phyloP scores from a whole-genome alignment of 2,329 filamentous ascomycete genomes.

The Penicillium sp. region DNA sequence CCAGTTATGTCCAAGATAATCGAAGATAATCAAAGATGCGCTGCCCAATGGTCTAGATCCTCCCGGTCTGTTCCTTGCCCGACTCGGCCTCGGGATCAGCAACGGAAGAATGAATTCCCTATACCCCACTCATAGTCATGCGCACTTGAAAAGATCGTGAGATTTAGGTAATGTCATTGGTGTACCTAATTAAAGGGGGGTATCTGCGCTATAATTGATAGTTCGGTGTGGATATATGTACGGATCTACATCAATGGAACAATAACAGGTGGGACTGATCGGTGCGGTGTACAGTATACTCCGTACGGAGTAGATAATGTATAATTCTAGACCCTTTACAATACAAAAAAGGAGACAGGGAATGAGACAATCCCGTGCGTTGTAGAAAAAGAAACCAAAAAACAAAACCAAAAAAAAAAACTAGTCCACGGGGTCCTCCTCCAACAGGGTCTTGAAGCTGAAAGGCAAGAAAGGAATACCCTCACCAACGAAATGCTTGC shows the following conservation, averaged over 20 bases:
- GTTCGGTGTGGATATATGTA: background rate
- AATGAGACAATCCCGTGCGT: background rate
- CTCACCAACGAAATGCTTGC: slow-evolving; percentile 92
- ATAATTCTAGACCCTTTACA: slow-evolving; percentile 12
- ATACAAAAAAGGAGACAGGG: slow-evolving; percentile 5
- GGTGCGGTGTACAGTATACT: background rate
- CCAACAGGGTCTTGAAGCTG: slow-evolving; percentile 78
- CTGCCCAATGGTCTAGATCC: slow-evolving; percentile 3
- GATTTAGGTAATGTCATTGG: slow-evolving; percentile 4
- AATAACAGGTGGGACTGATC: slow-evolving; percentile 1
- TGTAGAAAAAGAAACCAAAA: background rate
- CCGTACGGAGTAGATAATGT: slow-evolving; percentile 6
- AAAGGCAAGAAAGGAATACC: slow-evolving; percentile 86
- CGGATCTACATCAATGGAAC: slow-evolving; percentile 2
- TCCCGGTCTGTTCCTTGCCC: background rate
- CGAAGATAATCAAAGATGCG: background rate
- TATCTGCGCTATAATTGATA: background rate
- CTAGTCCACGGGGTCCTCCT: slow-evolving; percentile 66
- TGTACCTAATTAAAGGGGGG: background rate
- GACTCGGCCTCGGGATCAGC: slow-evolving; percentile 13
- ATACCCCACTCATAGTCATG: slow-evolving; percentile 12
- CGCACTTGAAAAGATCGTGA: slow-evolving; percentile 11
- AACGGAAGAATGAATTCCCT: slow-evolving; percentile 12
- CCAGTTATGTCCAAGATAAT: background rate
- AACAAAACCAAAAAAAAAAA: background rate